Base-by-base conservation (phyloP, 208 protist genomes). In the Trypanosoma avium region DNA sequence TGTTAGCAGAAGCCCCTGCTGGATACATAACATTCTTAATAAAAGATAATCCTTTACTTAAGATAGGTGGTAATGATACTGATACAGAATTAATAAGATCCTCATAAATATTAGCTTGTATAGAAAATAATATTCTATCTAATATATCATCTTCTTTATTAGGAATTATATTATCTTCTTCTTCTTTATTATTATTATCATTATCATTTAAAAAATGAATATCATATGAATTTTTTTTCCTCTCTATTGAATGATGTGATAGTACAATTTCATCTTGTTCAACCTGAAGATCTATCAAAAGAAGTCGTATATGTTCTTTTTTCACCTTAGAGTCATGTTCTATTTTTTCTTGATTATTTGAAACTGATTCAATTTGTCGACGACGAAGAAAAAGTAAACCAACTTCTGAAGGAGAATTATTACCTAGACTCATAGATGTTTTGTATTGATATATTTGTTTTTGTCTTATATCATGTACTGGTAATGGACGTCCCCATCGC, bases 81-180 rank as follows among this genome's bases (percentile, higher is more conserved):
- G 26, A 13, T 64, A 35, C 46, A 33, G 59, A 15, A 4, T 19
- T 17, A 26, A 45, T 42, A 0, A 69, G 30, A 3, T 57, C 53
- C 15, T 69, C 43, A 69, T 69, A 69, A 30, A 61, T 32, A 19
- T 8, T n/a, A 3, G 43, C 29, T 32, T 61, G 52, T 15, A 61
- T 19, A 12, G 22, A n/a, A 53, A 15, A 43, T 12, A 69, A 43
- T 1, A 24, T 35, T 6, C 42, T 35, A 17, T 48, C 43, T 40
- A 26, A 52, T 8, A 33, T 19, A 45, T 69, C 45, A 6, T 35
- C 33, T 2, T 33, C 19, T 22, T 55, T 19, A n/a, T n/a, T n/a
- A n/a, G n/a, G n/a, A n/a, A n/a, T n/a, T n/a, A n/a, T n/a, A n/a
- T n/a, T n/a, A 22, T 26, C 53, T n/a, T 29, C 21, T 55, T 22